phyloP scores from a whole-genome alignment of 257 asterid species.

The Salvia splendens region DNA sequence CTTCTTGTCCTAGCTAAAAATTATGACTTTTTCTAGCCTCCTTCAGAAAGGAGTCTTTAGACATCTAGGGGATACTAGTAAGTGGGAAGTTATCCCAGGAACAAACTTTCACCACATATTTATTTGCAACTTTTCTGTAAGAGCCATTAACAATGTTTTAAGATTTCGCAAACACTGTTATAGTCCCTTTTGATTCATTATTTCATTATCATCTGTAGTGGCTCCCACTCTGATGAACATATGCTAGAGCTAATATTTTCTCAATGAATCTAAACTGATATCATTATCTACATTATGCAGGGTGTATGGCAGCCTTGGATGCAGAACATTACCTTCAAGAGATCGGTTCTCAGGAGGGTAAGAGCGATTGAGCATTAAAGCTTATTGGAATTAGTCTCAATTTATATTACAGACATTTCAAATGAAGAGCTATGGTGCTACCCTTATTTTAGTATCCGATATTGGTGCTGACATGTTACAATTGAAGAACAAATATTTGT shows the following conservation, averaged over 20 bases:
- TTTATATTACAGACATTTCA: slow-evolving; percentile 26
- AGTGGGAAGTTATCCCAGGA: not conserved
- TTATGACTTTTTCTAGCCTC: not conserved
- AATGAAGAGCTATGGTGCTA: slow-evolving; percentile 18
- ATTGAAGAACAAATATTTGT: slow-evolving; percentile 16
- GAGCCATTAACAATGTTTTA: not conserved
- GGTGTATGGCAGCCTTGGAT: slow-evolving; percentile 97
- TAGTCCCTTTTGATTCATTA: slow-evolving; percentile 5
- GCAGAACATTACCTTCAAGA: slow-evolving; percentile 97
- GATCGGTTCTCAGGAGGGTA: slow-evolving; percentile 84
- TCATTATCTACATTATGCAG: slow-evolving; percentile 43
- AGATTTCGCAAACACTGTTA: slow-evolving; percentile 13
- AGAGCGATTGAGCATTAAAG: slow-evolving; percentile 72
- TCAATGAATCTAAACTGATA: slow-evolving; percentile 15
- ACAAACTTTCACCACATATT: not conserved
- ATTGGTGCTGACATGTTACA: slow-evolving; percentile 15
- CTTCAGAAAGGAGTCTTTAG: not conserved
- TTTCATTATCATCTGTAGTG: not conserved
- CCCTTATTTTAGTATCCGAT: slow-evolving; percentile 17
- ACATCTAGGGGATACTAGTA: not conserved
- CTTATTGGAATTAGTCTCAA: slow-evolving; percentile 33
- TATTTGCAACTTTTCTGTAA: not conserved
- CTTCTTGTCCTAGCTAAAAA: not conserved
- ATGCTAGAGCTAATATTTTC: not conserved
- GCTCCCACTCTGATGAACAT: slow-evolving; percentile 1